Evolutionary conservation across 352 stramenopile genomes (phyloP), one percentile per base, ranked within the genome.

Genomic region (Phytophthora macrochlamydospora): DNA sequence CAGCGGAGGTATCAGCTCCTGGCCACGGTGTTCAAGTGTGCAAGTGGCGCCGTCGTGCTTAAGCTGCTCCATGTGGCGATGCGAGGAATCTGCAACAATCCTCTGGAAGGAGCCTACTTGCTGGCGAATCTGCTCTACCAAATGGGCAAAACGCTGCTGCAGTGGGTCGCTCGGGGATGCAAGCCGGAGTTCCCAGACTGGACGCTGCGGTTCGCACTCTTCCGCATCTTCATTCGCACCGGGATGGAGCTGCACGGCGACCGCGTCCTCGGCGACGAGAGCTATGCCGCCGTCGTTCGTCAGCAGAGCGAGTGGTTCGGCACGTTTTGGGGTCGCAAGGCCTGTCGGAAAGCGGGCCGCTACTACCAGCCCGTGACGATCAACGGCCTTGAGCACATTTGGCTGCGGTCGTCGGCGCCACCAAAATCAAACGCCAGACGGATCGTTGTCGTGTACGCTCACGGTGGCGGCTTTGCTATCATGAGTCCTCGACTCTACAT

Each of bases 391-490:
- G 70, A 79, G 33, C 75, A 83, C 33, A 69, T 78, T 35, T 80
- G 75, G 71, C 52, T 82, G 32, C 54, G 59, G 33, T 65, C 59
- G 8, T 28, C 49, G 18, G 50, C 42, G 13, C 52, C 40, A 8
- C 24, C 45, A 4, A 50, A 65, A 53, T 55, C 44, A 24, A 61
- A 53, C 18, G 32, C 55, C 11, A 62, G 65, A 35, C 58, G 48
- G n/a, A 37, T 80, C 13, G 65, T 80, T 3, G 57, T 82, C 12
- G 33, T 82, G 9, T 82, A 79, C 40, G 65, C 69, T 31, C 77
- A 89, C 46, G 79, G 79, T 11, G 79, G 79, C 8, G 79, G 77
- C 48, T 85, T 78, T 51, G 64, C 73, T 4, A 56, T 86, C 46
- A 57, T 77, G 30, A 73, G 74, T 55, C 76, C 76, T 29, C 66